These are phyloP conservation scores for Knoxia roxburghii DNA, from an alignment of 257 asterid species.

Conservation along the genomic window DNA sequence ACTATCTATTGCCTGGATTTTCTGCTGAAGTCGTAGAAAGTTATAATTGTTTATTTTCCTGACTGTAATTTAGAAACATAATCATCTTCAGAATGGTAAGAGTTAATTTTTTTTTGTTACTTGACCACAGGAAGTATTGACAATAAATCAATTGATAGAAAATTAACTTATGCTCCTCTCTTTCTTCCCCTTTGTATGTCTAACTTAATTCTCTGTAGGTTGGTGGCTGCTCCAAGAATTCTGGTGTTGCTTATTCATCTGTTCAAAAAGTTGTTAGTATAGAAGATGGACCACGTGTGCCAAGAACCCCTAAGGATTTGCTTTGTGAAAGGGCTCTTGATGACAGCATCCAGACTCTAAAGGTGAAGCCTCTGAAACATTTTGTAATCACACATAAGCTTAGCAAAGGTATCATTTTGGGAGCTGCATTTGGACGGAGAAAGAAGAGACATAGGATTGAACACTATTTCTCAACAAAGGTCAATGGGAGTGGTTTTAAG, in stretches of 20 bases:
- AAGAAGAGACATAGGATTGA: conserved; percentile 41
- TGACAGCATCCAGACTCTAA: conserved; percentile 26
- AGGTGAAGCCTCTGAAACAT: conserved; percentile 39
- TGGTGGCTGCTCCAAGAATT: conserved; percentile 24
- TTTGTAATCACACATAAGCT: conserved; percentile 33
- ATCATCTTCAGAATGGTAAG: conserved; percentile 1
- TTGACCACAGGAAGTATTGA: background rate
- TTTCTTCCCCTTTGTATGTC: background rate
- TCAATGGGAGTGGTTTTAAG: conserved; percentile 23
- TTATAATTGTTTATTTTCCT: background rate
- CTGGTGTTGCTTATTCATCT: conserved; percentile 19
- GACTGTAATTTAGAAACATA: background rate
- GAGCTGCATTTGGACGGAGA: conserved; percentile 41
- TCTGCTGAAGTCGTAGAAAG: background rate
- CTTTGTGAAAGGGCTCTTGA: conserved; percentile 18
- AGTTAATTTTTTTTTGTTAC: too few relatives aligned
- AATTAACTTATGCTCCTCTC: background rate
- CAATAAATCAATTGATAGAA: background rate
- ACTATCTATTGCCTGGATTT: background rate
- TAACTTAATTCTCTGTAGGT: conserved; percentile 25
- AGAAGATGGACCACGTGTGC: conserved; percentile 19
- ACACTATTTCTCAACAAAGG: conserved; percentile 18
- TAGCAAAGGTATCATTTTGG: conserved; percentile 59
- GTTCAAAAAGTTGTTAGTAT: conserved; percentile 19
- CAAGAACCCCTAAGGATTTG: conserved; percentile 14